These are phyloP conservation scores for Fusarium tricinctum DNA, from an alignment of 2,329 filamentous ascomycete species.

Conservation along the genomic window DNA sequence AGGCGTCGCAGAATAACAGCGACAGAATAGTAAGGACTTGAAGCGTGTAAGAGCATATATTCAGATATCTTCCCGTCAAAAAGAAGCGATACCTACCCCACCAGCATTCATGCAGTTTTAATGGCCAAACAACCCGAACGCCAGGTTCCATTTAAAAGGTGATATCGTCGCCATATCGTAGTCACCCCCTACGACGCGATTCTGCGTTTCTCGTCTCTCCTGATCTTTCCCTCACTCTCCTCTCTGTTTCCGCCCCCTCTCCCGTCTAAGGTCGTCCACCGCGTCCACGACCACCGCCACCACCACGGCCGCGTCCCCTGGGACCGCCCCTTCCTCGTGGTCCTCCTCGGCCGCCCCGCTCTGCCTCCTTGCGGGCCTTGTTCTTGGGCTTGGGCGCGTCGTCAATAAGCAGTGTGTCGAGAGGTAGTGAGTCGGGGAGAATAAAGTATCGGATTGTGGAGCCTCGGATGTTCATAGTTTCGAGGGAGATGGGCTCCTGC, in stretches of 20 bases:
- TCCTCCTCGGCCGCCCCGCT: constrained; percentile 68
- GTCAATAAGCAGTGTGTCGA: constrained; percentile 96
- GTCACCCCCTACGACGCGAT: constrained; percentile 36
- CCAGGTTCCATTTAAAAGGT: constrained; percentile 53
- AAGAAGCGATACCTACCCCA: constrained; percentile 49
- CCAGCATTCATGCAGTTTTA: constrained; percentile 48
- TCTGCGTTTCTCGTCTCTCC: constrained; percentile 6
- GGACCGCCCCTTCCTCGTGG: constrained; percentile 65
- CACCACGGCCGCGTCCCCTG: constrained; percentile 66
- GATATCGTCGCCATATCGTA: constrained; percentile 46
- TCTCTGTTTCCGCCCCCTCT: background rate
- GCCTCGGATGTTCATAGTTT: constrained; percentile 96
- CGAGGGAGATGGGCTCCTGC: constrained; percentile 87
- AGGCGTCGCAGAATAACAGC: constrained; percentile 6
- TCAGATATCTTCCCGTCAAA: constrained; percentile 51
- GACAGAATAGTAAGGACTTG: constrained; percentile 14
- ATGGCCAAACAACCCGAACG: constrained; percentile 55
- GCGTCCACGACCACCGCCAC: constrained; percentile 57
- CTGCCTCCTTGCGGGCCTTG: constrained; percentile 94
- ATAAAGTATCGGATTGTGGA: constrained; percentile 98
- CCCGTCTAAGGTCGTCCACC: constrained; percentile 50
- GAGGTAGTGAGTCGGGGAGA: constrained; percentile 92
- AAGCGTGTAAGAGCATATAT: constrained; percentile 50
- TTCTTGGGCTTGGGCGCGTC: constrained; percentile 99
- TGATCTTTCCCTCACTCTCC: background rate